A percentile compares a stretch with the other conserved stretches of the same genome.
phyloP scores from a whole-genome alignment of 73 alveolate species.

The Uronychia setigera region DNA sequence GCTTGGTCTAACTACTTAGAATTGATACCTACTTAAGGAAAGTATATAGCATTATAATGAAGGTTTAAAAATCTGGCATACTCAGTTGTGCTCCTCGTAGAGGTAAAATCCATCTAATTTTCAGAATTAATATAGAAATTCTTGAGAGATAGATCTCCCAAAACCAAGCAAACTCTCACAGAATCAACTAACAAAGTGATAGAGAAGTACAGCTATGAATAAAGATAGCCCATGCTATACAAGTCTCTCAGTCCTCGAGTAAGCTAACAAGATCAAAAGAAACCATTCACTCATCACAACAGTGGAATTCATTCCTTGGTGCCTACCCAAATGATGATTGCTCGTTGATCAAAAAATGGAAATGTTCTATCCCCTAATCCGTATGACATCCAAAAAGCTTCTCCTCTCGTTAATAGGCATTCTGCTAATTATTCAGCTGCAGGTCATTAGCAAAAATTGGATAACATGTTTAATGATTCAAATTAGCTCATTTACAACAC shows the following conservation, averaged over 20 bases:
- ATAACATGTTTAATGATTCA: no score
- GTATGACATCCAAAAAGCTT: no score
- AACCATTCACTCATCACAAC: no score
- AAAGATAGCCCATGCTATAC: not conserved
- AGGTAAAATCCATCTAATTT: not conserved
- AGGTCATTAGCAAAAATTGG: no score
- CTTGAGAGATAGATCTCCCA: not conserved
- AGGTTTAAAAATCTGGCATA: not conserved
- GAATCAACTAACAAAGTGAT: not conserved
- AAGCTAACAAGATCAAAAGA: not conserved
- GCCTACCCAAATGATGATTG: no score
- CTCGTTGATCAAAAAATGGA: no score
- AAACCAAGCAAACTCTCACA: not conserved
- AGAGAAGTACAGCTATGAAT: not conserved
- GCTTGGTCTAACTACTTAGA: not conserved
- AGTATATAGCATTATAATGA: not conserved
- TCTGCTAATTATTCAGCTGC: no score
- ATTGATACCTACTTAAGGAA: not conserved
- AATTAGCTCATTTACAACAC: no score
- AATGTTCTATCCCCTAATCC: no score
- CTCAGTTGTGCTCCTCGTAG: not conserved
- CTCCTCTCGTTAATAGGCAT: no score
- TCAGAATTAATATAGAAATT: not conserved
- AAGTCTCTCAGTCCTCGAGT: not conserved
- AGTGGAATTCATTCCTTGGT: no score